A percentile compares a stretch with the other conserved stretches of the same genome.
Conservation (phyloP, 768 basidiomycete species). For the Leccinum olivaceopallidum region DNA sequence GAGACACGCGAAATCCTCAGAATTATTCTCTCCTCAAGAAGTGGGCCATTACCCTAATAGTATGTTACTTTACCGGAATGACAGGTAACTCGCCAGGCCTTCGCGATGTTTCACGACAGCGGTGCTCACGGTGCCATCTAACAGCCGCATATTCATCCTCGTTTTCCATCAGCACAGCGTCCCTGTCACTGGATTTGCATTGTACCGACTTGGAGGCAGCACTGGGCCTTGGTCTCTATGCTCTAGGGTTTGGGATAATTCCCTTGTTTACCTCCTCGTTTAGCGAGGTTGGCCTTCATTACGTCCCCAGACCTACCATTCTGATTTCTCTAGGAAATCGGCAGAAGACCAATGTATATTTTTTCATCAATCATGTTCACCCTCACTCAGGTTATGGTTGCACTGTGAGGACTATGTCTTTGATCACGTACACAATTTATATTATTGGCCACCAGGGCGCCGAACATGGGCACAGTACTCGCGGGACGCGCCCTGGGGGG, state of each 20-base stretch:
- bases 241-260: conserved; percentile 59
- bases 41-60: conserved; percentile 38
- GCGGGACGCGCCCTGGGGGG: conserved; percentile 62
- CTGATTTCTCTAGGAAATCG: conserved; percentile 50
- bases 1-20: conserved; percentile 40
- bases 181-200: conserved; percentile 49
- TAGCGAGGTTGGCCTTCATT: conserved; percentile 44
- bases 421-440: neutral
- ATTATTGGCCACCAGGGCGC: conserved; percentile 30
- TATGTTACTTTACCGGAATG: conserved; percentile 28
- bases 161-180: conserved; percentile 53
- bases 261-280: conserved; percentile 67
- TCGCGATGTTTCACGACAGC: neutral
- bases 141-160: conserved; percentile 50
- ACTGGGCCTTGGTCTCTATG: conserved; percentile 51
- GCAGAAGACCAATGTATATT: conserved; percentile 61
- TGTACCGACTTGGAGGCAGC: conserved; percentile 46
- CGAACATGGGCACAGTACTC: conserved; percentile 55
- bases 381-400: conserved; percentile 47
- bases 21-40: conserved; percentile 40
- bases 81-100: conserved; percentile 11
- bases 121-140: neutral
- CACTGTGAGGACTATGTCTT: conserved; percentile 24
- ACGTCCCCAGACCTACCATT: neutral
- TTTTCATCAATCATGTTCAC: conserved; percentile 51